Base-by-base conservation (phyloP, 2,329 filamentous ascomycete genomes). In the Fusarium goolgardi region DNA sequence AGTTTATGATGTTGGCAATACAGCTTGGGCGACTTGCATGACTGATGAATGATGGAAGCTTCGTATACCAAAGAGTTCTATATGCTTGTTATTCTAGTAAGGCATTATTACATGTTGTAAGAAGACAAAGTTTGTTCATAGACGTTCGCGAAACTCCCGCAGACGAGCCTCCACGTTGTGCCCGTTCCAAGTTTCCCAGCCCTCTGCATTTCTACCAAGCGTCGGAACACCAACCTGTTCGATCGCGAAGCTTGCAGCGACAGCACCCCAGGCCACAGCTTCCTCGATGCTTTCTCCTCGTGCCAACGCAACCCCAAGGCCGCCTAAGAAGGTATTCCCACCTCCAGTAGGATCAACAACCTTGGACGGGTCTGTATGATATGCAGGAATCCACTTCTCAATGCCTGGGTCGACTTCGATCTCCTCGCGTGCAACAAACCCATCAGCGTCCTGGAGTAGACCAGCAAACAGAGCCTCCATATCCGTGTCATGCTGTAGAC, bases 301-400 rank as follows among this genome's bases (percentile, higher is more conserved):
- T 32, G 83, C 89, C 69, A 91, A 78, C 2, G 83, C 88, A 15
- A 89, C 82, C 0, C 83, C 81, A 46, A 89, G 71, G n/a, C 86
- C 85, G 23, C 85, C 85, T 25, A 97, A 82, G 73, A 97, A 98
- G 0, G 91, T 90, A 78, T 99, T 99, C 1, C 96, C 96, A 21
- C 94, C 96, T 12, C 96, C 96, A 0, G 96, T 98, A 1, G 95
- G 94, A 78, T 98, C 96, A n/a, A 96, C 81, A 2, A 97, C 93
- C 59, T 82, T 86, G 11, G 71, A 59, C 1, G 71, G 41, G 37
- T 80, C 76, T 7, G 76, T 79, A 74, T 94, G 91, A 75, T 91
- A 95, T 10, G 94, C 91, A 15, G 92, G 92, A 25, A 97, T 80
- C 92, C 93, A 97, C 61, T 84, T 81, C 72, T 90, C 86, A 54